These are phyloP conservation scores for Sarocladiaceae sp. DNA, from an alignment of 2,329 filamentous ascomycete species.

Conservation along the genomic window DNA sequence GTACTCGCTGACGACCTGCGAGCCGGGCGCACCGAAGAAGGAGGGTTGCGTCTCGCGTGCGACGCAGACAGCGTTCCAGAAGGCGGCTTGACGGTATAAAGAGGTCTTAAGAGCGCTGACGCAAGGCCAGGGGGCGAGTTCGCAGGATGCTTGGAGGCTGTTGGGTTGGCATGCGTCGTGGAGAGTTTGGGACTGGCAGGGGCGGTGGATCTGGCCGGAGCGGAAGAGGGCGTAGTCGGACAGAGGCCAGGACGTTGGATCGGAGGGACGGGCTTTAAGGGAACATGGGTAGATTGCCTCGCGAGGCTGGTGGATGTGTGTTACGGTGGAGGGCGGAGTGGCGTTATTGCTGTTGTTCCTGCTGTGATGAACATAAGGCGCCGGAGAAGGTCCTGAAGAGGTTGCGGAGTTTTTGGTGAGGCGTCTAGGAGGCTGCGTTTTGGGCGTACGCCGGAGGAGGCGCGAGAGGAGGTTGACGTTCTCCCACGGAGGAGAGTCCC, in stretches of 20 bases:
- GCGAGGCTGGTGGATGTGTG: conserved; percentile 8
- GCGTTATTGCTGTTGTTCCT: background rate
- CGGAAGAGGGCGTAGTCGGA: conserved; percentile 11
- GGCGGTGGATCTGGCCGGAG: background rate
- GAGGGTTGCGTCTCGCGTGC: conserved; percentile 5
- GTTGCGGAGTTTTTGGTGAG: background rate
- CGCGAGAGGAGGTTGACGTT: background rate
- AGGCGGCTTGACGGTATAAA: conserved; percentile 10
- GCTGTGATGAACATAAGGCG: conserved; percentile 4
- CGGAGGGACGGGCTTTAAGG: conserved; percentile 1
- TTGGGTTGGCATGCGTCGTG: background rate
- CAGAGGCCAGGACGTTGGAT: conserved; percentile 9
- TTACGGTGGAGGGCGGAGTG: background rate
- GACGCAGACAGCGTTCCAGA: conserved; percentile 11
- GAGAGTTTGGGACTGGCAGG: conserved; percentile 2
- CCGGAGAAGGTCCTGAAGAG: background rate
- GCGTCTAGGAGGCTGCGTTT: background rate
- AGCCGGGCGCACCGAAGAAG: background rate
- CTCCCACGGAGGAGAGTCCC: conserved; percentile 8
- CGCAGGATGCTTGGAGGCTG: conserved; percentile 8
- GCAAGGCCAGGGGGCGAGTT: conserved; percentile 12
- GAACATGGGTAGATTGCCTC: conserved; percentile 6
- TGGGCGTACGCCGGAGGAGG: conserved; percentile 1
- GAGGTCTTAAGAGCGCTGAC: conserved; percentile 10
- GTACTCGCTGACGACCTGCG: background rate